A percentile compares a stretch with the other conserved stretches of the same genome.
Conservation (phyloP, 805 yeast species). For the Kazachstania taianensis region DNA sequence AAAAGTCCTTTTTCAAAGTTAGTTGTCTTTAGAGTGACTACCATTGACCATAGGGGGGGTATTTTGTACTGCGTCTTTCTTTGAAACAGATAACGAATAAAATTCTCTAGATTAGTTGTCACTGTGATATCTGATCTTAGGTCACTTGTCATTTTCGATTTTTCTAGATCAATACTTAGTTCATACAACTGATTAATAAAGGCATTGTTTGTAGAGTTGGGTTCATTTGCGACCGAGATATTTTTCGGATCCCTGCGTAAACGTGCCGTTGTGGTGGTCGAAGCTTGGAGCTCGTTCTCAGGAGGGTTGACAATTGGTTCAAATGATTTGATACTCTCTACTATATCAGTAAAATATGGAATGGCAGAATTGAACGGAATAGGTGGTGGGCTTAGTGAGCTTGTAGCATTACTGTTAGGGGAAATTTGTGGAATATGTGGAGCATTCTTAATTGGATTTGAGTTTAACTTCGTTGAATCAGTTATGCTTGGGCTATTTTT, state of each 20-base stretch:
- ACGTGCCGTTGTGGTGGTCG: constrained; percentile 12
- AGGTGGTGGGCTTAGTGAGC: too few species aligned
- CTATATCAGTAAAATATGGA: constrained; percentile 17
- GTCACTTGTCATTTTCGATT: constrained; percentile 6
- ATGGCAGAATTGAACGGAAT: too few species aligned
- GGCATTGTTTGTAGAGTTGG: background rate
- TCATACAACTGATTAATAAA: constrained; percentile 20
- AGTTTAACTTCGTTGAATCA: too few species aligned
- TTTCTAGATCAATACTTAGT: constrained; percentile 11
- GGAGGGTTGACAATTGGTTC: constrained; percentile 19
- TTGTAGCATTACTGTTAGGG: too few species aligned
- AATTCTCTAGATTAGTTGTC: constrained; percentile 25
- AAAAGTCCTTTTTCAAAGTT: constrained; percentile 31
- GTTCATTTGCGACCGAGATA: background rate
- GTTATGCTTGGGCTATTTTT: too few species aligned
- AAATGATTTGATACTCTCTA: constrained; percentile 15
- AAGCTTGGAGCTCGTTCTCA: constrained; percentile 19
- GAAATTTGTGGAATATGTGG: too few species aligned
- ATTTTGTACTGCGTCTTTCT: constrained; percentile 20
- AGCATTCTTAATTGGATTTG: too few species aligned
- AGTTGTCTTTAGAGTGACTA: constrained; percentile 43
- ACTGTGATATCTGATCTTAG: constrained; percentile 14
- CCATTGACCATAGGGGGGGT: constrained; percentile 47
- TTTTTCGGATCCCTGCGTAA: constrained; percentile 9
- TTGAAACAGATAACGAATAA: constrained; percentile 23